Evolutionary conservation across 352 stramenopile species (phyloP).

Genomic region (Phytophthora syringae): DNA sequence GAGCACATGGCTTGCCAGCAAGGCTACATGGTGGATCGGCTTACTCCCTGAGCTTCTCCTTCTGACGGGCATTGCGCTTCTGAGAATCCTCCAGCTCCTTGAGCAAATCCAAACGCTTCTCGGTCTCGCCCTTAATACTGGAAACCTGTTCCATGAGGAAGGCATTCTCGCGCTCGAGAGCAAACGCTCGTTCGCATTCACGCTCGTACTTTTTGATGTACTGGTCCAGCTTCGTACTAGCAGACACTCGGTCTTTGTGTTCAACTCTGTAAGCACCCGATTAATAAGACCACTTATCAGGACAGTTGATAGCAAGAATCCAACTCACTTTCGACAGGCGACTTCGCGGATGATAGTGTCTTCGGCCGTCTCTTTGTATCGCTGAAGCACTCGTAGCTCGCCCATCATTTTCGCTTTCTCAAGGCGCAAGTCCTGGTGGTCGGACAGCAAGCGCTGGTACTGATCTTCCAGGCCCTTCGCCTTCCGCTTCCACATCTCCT

Average conservation of each 20-base stretch:
- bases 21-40: neutral
- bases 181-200: constrained; percentile 64
- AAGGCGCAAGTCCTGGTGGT: constrained; percentile 74
- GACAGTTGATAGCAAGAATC: neutral
- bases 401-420: constrained; percentile 74
- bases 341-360: constrained; percentile 68
- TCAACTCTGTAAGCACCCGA: constrained; percentile 38
- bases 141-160: constrained; percentile 77
- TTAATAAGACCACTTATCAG: neutral
- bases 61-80: constrained; percentile 70
- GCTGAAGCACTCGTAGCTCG: constrained; percentile 70
- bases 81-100: constrained; percentile 75
- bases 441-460: constrained; percentile 67
- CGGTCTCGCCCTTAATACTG: constrained; percentile 73
- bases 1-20: neutral
- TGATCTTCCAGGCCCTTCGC: constrained; percentile 72
- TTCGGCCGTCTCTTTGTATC: constrained; percentile 77
- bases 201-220: constrained; percentile 87
- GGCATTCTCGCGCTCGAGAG: constrained; percentile 70
- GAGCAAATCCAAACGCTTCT: constrained; percentile 74
- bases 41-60: constrained; percentile 76
- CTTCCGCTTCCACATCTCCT: constrained; percentile 84
- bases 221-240: constrained; percentile 73
- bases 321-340: constrained; percentile 55
- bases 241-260: constrained; percentile 75